Evolutionary conservation across 1,284 basidiomycete genomes (phyloP), one percentile per base, ranked within the genome.

Genomic region (Microbotryomycetes sp.): DNA sequence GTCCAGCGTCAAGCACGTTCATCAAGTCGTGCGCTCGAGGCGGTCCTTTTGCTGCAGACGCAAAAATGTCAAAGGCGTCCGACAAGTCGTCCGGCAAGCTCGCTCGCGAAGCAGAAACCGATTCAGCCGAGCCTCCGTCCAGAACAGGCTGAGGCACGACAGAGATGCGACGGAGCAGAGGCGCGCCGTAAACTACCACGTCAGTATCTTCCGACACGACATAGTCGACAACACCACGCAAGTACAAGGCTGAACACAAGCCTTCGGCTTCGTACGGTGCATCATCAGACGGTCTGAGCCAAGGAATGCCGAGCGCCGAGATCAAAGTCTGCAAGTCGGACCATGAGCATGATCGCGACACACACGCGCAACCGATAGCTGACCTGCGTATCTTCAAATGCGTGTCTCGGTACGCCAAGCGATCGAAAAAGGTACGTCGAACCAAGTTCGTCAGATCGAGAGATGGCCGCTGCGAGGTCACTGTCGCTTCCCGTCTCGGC

Each of bases 151-250:
- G 35, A 41, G 35, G 35, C 35, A 41, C 18, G 35, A 41, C 35
- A 11, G 35, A 41, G 18, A 66, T 29, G 6, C 48, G 26, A 7
- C 61, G 57, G 2, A 68, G n/a, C 21, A 61, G 27, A 2, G 61
- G 61, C 3, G 67, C 67, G n/a, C 59, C 60, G 28, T 66, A 68
- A 3, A 64, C 60, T 3, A 45, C 31, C 24, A 64, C 65, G 58
- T 68, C 67, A 15, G 64, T 64, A 51, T 68, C 67, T 26, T 68
- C 67, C 23, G 60, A 62, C 4, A 63, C 56, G 62, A 68, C 64
- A 45, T 52, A 58, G 24, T 65, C 64, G 29, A 49, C 53, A 26
- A 51, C n/a, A 2, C 45, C 41, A 21, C 21, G 46, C 24, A 41
- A n/a, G 49, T 55, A 59, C n/a, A 68, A 53, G 6, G 54, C 52